These are phyloP conservation scores for Aspergillus sclerotialis DNA, from an alignment of 2,329 filamentous ascomycete genomes.

Conservation along the genomic window DNA sequence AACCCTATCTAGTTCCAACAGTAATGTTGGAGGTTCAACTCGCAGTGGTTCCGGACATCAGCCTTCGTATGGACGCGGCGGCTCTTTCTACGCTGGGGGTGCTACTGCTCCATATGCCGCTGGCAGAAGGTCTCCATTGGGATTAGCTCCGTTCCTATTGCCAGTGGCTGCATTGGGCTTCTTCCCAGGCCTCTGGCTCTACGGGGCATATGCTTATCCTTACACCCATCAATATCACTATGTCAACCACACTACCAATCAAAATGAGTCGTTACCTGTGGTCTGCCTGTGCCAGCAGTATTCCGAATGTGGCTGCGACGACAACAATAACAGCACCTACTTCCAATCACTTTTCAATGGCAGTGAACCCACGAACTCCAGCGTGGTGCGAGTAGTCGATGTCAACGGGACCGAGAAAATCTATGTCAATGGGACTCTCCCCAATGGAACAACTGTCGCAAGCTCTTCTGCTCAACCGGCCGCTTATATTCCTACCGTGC, in stretches of 20 bases:
- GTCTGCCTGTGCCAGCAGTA: constrained; percentile 51
- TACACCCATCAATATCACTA: constrained; percentile 44
- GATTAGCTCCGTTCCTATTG: constrained; percentile 45
- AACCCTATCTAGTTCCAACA: constrained; percentile 9
- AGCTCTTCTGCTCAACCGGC: constrained; percentile 19
- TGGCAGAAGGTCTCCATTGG: constrained; percentile 39
- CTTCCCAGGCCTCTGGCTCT: constrained; percentile 50
- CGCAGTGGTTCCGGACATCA: constrained; percentile 33
- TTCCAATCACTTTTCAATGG: constrained; percentile 37
- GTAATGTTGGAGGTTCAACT: constrained; percentile 25
- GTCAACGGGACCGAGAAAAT: constrained; percentile 39
- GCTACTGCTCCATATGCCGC: constrained; percentile 45
- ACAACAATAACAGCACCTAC: constrained; percentile 38
- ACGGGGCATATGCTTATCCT: constrained; percentile 49
- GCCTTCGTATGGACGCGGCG: constrained; percentile 41
- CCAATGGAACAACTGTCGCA: constrained; percentile 37
- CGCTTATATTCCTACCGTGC: constrained; percentile 11
- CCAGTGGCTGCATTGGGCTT: constrained; percentile 39
- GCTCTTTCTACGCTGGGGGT: constrained; percentile 50
- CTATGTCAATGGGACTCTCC: constrained; percentile 43
- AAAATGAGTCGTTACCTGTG: constrained; percentile 47
- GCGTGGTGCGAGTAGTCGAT: constrained; percentile 27
- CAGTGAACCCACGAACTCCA: constrained; percentile 32
- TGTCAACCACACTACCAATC: constrained; percentile 37
- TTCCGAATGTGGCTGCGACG: constrained; percentile 52